Conservation (phyloP, 2,329 filamentous ascomycete genomes). For the Aspergillus sp. region DNA sequence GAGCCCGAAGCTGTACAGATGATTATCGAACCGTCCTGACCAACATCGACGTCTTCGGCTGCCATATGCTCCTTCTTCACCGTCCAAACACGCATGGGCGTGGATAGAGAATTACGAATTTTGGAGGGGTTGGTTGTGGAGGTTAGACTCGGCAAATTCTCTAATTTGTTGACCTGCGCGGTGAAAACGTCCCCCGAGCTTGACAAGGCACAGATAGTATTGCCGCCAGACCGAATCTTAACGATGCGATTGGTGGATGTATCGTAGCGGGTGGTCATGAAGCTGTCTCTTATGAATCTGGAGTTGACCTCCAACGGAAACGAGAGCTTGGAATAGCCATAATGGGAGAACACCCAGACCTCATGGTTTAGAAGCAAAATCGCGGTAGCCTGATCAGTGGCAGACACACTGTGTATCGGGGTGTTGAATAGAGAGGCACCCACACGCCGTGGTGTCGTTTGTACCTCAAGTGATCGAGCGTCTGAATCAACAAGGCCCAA, state of each 20-base stretch:
- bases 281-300: slow-evolving; percentile 65
- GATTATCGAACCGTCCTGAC: slow-evolving; percentile 91
- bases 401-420: slow-evolving; percentile 74
- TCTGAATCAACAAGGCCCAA: slow-evolving; percentile 93
- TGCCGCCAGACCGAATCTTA: slow-evolving; percentile 79
- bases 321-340: slow-evolving; percentile 86
- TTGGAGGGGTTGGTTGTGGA: slow-evolving; percentile 93
- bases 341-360: slow-evolving; percentile 93
- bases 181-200: slow-evolving; percentile 85
- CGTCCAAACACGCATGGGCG: slow-evolving; percentile 82
- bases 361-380: slow-evolving; percentile 83
- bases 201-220: slow-evolving; percentile 87
- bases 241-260: slow-evolving; percentile 66
- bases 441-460: slow-evolving; percentile 78
- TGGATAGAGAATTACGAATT: slow-evolving; percentile 77
- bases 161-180: slow-evolving; percentile 69
- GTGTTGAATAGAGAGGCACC: slow-evolving; percentile 77
- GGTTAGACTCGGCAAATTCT: slow-evolving; percentile 58
- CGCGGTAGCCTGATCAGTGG: slow-evolving; percentile 86
- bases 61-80: slow-evolving; percentile 81
- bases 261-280: slow-evolving; percentile 66
- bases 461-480: slow-evolving; percentile 83
- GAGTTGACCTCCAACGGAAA: slow-evolving; percentile 76
- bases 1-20: slow-evolving; percentile 89
- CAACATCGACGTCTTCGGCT: slow-evolving; percentile 80